Percentiles rank a stretch among this genome's conserved stretches.
phyloP scores from a whole-genome alignment of 164 flowering plant species.

The Vitis cinerea region DNA sequence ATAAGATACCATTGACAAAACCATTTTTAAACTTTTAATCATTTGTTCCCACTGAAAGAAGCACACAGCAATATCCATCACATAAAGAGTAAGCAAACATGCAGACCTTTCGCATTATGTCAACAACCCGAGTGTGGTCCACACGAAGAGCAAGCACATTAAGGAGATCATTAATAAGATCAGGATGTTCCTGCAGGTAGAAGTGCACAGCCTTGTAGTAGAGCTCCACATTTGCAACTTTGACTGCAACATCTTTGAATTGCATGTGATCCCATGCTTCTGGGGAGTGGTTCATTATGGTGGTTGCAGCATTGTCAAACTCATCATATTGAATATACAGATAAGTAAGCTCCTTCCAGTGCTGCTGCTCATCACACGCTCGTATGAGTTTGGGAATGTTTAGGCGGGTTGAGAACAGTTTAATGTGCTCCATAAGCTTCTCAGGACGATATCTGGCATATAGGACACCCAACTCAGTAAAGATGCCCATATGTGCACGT shows the following conservation, averaged over 20 bases:
- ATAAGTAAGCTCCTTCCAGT: slow-evolving; percentile 96
- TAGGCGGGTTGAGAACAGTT: slow-evolving; percentile 87
- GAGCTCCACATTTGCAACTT: slow-evolving; percentile 97
- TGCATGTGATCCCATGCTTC: slow-evolving; percentile 99
- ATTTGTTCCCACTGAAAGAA: too few species aligned
- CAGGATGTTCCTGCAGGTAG: slow-evolving; percentile 98
- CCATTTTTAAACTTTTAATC: too few species aligned
- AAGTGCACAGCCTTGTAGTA: slow-evolving; percentile 98
- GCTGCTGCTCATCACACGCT: slow-evolving; percentile 98
- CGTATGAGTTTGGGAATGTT: slow-evolving; percentile 96
- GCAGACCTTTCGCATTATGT: slow-evolving; percentile 93
- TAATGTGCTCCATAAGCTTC: slow-evolving; percentile 99
- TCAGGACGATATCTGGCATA: slow-evolving; percentile 98
- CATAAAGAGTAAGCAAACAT: not conserved
- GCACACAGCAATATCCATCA: not conserved
- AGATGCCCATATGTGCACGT: slow-evolving; percentile 99
- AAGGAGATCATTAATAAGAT: slow-evolving; percentile 88
- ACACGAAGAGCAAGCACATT: slow-evolving; percentile 94
- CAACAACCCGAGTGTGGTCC: slow-evolving; percentile 97
- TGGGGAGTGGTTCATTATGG: slow-evolving; percentile 98
- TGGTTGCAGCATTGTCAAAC: slow-evolving; percentile 98
- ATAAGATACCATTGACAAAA: too few species aligned
- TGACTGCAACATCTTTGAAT: slow-evolving; percentile 90
- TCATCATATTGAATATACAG: slow-evolving; percentile 95
- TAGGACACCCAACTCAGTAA: slow-evolving; percentile 93